A percentile compares a stretch with the other conserved stretches of the same genome.
phyloP scores from a whole-genome alignment of 352 stramenopile genomes.

The Phytophthora multivora region DNA sequence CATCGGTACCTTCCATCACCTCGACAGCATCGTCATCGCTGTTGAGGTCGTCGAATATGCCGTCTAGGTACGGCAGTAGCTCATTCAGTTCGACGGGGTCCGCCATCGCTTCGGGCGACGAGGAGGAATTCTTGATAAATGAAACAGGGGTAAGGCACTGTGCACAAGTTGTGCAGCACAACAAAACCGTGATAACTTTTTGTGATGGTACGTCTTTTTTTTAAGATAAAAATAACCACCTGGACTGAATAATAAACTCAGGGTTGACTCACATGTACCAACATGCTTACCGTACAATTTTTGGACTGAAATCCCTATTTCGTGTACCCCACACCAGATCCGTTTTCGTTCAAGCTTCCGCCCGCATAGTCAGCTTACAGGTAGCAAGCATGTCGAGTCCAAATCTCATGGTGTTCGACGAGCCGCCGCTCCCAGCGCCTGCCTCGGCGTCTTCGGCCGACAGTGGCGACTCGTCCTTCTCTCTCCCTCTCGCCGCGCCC shows the following conservation, averaged over 20 bases:
- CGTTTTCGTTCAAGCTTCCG: background rate
- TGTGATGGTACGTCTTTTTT: no score
- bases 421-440: slow-evolving; percentile 16
- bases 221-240: no score
- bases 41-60: background rate
- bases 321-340: background rate
- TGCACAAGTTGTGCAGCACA: no score
- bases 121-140: background rate
- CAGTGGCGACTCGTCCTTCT: background rate
- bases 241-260: no score
- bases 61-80: background rate
- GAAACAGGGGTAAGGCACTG: no score
- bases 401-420: slow-evolving; percentile 57
- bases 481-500: background rate
- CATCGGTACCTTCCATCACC: background rate
- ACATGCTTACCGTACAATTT: no score
- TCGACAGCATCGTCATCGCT: background rate
- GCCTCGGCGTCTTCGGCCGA: slow-evolving; percentile 6
- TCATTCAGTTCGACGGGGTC: background rate
- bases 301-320: background rate
- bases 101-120: background rate
- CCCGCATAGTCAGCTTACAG: background rate
- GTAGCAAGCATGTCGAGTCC: slow-evolving; percentile 37
- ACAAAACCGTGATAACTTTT: no score
- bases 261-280: no score